phyloP scores from a whole-genome alignment of 495 filamentous ascomycete genomes.

The Tuber microsphaerosporum region DNA sequence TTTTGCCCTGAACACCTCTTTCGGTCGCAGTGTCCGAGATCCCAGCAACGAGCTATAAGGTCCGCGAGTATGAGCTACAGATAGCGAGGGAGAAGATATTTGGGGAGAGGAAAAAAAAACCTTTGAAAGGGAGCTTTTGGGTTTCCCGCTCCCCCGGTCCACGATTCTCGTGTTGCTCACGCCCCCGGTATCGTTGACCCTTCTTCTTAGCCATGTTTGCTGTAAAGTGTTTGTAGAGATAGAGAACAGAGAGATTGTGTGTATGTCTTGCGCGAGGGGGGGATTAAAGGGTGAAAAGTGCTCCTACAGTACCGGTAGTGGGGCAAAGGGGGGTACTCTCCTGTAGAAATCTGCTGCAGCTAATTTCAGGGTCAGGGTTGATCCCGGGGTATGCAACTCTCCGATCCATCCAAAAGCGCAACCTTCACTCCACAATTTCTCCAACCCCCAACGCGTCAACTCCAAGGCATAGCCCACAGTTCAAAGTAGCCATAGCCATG shows the following conservation, averaged over 20 bases:
- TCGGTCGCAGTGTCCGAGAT: conserved; percentile 92
- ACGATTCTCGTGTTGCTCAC: conserved; percentile 19
- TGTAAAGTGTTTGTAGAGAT: not conserved
- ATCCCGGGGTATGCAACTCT: not conserved
- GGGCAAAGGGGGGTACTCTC: not conserved
- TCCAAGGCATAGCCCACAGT: not conserved
- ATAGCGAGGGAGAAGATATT: not conserved
- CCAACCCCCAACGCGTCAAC: not conserved
- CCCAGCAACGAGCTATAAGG: conserved; percentile 87
- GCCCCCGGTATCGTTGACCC: conserved; percentile 26
- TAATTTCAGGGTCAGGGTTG: not conserved
- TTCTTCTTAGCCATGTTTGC: conserved; percentile 38
- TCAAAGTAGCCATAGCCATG: conserved; percentile 11
- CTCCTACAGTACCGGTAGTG: not conserved
- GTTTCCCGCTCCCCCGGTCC: conserved; percentile 18
- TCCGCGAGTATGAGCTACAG: not conserved
- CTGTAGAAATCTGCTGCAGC: not conserved
- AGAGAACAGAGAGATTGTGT: not conserved
- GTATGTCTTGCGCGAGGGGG: not conserved
- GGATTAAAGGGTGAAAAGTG: not conserved
- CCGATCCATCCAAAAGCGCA: not conserved
- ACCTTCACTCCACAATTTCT: not conserved
- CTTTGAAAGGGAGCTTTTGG: conserved; percentile 38
- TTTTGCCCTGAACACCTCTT: conserved; percentile 94
- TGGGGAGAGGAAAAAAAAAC: conserved; percentile 6